Conservation (phyloP, 345 rosid genomes). For the Abelmoschus esculentus region DNA sequence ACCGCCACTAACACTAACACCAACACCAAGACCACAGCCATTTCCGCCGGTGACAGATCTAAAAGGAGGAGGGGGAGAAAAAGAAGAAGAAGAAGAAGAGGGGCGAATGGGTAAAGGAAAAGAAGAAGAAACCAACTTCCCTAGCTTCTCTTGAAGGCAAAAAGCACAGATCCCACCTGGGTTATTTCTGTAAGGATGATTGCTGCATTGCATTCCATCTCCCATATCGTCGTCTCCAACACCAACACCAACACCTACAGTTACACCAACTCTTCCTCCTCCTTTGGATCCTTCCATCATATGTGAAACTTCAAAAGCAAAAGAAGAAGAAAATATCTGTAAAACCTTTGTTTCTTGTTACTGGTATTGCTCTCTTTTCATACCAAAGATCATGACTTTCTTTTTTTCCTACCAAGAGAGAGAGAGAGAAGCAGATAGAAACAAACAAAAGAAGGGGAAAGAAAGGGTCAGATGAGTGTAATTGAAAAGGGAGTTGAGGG, state of each 20-base stretch:
- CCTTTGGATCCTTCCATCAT: constrained; percentile 29
- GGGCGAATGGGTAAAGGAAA: constrained; percentile 55
- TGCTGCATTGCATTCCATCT: constrained; percentile 76
- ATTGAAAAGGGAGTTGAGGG: constrained; percentile 13
- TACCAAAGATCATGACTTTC: constrained; percentile 3
- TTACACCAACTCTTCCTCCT: constrained; percentile 28
- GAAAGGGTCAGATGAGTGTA: constrained; percentile 18
- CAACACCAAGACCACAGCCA: too few relatives aligned
- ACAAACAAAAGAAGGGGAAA: constrained; percentile 20
- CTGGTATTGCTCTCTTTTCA: constrained; percentile 16
- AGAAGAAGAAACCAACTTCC: constrained; percentile 88
- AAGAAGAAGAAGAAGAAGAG: constrained; percentile 41
- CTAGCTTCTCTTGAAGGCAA: constrained; percentile 95
- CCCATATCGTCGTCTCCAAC: constrained; percentile 58
- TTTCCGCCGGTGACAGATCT: constrained; percentile 54
- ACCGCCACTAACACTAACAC: too few relatives aligned
- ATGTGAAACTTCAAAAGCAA: not conserved
- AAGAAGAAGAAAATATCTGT: not conserved
- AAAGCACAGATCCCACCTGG: constrained; percentile 98
- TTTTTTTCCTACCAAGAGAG: constrained; percentile 24
- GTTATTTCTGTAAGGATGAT: constrained; percentile 70
- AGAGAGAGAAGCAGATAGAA: constrained; percentile 5
- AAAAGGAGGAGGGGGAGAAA: constrained; percentile 65
- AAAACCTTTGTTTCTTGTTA: not conserved
- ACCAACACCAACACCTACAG: constrained; percentile 16